Base-by-base conservation (phyloP, 179 eudicot species). In the Carnegiea gigantea region DNA sequence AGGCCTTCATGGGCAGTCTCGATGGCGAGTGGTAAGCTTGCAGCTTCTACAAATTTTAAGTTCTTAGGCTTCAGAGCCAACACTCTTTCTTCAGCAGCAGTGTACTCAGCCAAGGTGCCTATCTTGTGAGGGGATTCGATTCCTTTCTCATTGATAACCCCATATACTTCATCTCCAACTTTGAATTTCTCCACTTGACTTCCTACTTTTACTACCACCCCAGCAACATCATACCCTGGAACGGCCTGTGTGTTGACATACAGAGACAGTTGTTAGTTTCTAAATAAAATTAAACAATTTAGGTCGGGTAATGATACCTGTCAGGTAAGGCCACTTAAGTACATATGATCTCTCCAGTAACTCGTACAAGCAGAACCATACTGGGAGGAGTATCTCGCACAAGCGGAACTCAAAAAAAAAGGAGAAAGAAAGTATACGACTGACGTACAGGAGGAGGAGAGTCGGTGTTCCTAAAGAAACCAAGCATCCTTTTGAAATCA, bases 201-300 rank as follows among this genome's bases (percentile, higher is more conserved):
- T 20, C 97, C 97, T 36, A 92, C 93, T 80, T 92, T 92, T 28
- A 91, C 97, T 75, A 92, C 94, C 75, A 92, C 89, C 8, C 94
- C 94, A 11, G 97, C 89, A 30, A 92, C 91, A 87, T 92, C 97
- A 51, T 91, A 92, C 8, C 97, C 97, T 24, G 97, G 97, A 74
- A 92, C 91, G 36, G 94, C 88, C 97, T 72, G 75, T 72, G 28
- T 18, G 20, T 21, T 3, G 8, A 62, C 11, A 23, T 23, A 62
- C 9, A 57, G 11, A n/a, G 3, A 15, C 68, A 62, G 10, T 54
- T 4, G 53, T 48, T 48, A 48, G 44, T 51, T 51, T 51, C 57
- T 13, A 51, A 3, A 57, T 9, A 48, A 48, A 48, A 48, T 33
- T 2, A 33, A 2, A 33, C 36, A 33, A 33, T 33, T 33, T 33